Percentiles rank a stretch among this genome's conserved stretches.
These are phyloP conservation scores for Beauveria scarabaeidicola DNA, from an alignment of 2,329 filamentous ascomycete species.

Conservation along the genomic window DNA sequence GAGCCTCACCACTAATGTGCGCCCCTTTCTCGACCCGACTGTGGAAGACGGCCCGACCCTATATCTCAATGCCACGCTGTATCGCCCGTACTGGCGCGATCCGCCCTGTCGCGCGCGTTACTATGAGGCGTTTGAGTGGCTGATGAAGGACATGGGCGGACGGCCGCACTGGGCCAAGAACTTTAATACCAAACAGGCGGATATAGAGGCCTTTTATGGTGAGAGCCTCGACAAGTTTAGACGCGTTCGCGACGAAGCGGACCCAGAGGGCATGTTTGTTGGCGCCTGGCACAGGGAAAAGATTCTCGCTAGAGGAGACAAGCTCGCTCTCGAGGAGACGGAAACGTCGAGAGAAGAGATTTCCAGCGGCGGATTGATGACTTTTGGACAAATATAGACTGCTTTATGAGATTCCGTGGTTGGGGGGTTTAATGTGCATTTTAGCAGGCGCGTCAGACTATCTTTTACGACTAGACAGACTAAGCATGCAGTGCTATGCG, in stretches of 20 bases:
- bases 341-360: conserved; percentile 20
- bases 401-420: not conserved
- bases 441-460: not conserved
- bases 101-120: conserved; percentile 70
- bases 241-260: conserved; percentile 57
- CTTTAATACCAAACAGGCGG: conserved; percentile 53
- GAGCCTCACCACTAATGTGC: conserved; percentile 25
- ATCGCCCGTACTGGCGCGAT: conserved; percentile 70
- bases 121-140: conserved; percentile 83
- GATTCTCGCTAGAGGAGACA: conserved; percentile 37
- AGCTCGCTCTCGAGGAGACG: conserved; percentile 29
- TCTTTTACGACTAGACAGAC: not conserved
- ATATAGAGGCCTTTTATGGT: conserved; percentile 62
- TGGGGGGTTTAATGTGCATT: not conserved
- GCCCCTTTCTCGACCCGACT: conserved; percentile 61
- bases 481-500: not conserved
- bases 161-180: conserved; percentile 93
- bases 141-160: conserved; percentile 79
- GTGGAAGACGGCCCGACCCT: conserved; percentile 60
- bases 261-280: conserved; percentile 79
- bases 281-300: conserved; percentile 81
- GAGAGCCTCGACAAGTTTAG: conserved; percentile 59
- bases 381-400: conserved; percentile 7
- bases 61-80: conserved; percentile 85
- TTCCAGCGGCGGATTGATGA: conserved; percentile 1